phyloP scores from a whole-genome alignment of 345 rosid genomes.

The Noccaea caerulescens region DNA sequence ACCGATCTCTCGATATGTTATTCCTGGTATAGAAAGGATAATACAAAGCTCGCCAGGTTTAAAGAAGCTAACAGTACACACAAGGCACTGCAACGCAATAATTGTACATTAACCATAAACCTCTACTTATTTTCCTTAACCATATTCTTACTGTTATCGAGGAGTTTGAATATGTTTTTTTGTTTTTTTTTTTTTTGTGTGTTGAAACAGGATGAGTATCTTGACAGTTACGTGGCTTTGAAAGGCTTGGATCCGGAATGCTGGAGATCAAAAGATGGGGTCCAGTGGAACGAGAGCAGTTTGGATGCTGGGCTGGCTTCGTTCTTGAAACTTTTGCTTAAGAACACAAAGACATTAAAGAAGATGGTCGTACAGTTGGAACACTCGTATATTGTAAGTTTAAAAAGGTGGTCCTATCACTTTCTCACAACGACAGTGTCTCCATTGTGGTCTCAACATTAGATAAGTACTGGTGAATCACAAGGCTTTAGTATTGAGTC shows the following conservation, averaged over 20 bases:
- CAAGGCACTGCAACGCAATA: neutral
- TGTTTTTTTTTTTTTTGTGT: too few relatives aligned
- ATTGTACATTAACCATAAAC: too few relatives aligned
- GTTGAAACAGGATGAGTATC: neutral
- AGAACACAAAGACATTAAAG: neutral
- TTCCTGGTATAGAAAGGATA: constrained; percentile 3
- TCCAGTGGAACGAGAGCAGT: neutral
- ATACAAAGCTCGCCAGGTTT: constrained; percentile 13
- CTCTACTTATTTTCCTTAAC: too few relatives aligned
- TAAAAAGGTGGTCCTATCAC: neutral
- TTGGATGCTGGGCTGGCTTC: neutral
- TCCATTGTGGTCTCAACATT: neutral
- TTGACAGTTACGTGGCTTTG: neutral
- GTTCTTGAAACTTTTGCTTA: neutral
- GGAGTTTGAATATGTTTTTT: too few relatives aligned
- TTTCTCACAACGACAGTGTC: neutral
- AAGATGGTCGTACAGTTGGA: constrained; percentile 18
- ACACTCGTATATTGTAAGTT: neutral
- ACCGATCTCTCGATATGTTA: neutral
- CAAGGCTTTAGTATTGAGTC: too few relatives aligned
- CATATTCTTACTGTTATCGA: too few relatives aligned
- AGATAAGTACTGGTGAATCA: neutral
- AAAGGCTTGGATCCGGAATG: neutral
- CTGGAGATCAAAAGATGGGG: constrained; percentile 23
- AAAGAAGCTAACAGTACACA: constrained; percentile 1